Base-by-base conservation (phyloP, 176 grass and related monocot species). In the Urochloa ruziziensis region DNA sequence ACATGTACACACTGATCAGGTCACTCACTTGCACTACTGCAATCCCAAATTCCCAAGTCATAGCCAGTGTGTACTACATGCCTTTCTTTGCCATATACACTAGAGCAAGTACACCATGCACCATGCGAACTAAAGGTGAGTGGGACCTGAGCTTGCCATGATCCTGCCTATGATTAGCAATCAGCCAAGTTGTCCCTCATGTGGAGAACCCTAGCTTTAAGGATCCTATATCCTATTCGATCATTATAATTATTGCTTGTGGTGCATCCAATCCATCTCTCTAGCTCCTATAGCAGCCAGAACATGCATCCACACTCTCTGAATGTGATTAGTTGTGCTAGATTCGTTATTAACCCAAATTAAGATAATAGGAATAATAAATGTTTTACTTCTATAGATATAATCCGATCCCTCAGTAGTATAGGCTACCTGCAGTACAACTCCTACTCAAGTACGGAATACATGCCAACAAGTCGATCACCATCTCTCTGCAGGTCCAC, bases 131-230 rank as follows among this genome's bases (percentile, higher is more conserved):
- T 17, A 49, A 84, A 88, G 73, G 43, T 57, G 49, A 63, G 47
- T 43, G 58, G 9, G 9, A 52, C 60, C 32, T 84, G 46, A 1
- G 39, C 48, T 37, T 44, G 74, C 67, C 86, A 89, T 84, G 87
- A 84, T 85, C 87, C 76, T 85, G 49, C 87, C 76, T 67, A 85
- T 82, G 77, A 85, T 82, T 81, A 59, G 74, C 82, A 76, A 52
- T 85, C 67, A 85, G 77, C 77, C 69, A 37, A 53, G 82, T 53
- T 89, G 77, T 89, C 77, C 87, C 82, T 81, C 87, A 75, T 85
- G 82, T 89, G 87, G 60, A 52, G 72, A 80, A 67, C 67, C 87
- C 70, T 89, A 81, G 78, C 88, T 90, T 82, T 86, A 86, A 86
- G 83, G 88, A 90, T 86, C 62, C 25, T 34, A 68, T 58, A 56